A percentile compares a stretch with the other conserved stretches of the same genome.
Evolutionary conservation across 768 basidiomycete species (phyloP).

Genomic region (Suillus sp.): DNA sequence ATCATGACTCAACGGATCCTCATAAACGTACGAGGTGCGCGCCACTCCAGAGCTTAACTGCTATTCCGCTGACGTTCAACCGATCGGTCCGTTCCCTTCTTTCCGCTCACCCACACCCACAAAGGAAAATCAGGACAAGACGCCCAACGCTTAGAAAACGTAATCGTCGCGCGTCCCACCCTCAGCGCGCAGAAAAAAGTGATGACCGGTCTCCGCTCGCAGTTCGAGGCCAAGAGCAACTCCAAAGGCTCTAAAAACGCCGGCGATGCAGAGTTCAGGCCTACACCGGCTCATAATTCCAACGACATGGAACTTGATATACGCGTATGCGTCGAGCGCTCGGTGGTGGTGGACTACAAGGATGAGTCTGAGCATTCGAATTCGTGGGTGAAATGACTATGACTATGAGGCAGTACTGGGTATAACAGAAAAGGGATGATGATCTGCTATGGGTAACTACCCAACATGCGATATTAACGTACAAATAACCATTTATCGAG

Average conservation of each 20-base stretch:
- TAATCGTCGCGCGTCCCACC: conserved; percentile 23
- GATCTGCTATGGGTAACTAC: background rate
- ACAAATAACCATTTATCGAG: background rate
- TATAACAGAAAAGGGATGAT: background rate
- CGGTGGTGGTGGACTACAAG: conserved; percentile 29
- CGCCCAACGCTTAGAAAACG: conserved; percentile 29
- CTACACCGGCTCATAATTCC: conserved; percentile 5
- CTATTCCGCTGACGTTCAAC: background rate
- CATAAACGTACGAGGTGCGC: conserved; percentile 55
- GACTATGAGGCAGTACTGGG: background rate
- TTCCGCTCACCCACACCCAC: background rate
- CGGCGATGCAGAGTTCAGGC: conserved; percentile 26
- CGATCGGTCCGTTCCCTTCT: background rate
- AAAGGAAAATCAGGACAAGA: conserved; percentile 27
- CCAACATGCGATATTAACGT: background rate
- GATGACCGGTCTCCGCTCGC: conserved; percentile 27
- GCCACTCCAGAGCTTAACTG: background rate
- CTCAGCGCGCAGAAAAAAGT: conserved; percentile 20
- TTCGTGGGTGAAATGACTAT: background rate
- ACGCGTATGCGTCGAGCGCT: conserved; percentile 33
- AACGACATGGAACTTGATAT: conserved; percentile 32
- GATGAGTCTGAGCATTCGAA: background rate
- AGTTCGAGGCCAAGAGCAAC: conserved; percentile 17
- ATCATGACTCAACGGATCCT: conserved; percentile 63
- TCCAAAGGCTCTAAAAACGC: conserved; percentile 7